These are phyloP conservation scores for Leccinum uliginosum DNA, from an alignment of 768 basidiomycete species.

Conservation along the genomic window DNA sequence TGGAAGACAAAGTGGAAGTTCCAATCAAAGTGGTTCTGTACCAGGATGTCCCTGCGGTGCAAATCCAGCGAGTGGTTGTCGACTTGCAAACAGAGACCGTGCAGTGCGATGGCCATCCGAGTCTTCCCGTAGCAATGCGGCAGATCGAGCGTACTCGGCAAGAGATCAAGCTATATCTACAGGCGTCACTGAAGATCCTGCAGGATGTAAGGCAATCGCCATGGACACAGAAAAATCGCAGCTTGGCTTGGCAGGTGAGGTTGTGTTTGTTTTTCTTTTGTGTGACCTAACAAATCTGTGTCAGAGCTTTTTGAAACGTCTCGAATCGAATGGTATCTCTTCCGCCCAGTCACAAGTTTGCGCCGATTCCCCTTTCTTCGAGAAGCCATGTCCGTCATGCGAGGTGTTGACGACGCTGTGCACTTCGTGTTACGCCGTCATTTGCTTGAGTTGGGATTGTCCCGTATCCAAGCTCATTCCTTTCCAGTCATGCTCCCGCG, in stretches of 20 bases:
- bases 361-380: background rate
- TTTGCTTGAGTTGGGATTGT: slow-evolving; percentile 18
- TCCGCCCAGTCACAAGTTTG: background rate
- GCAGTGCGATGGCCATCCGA: slow-evolving; percentile 9
- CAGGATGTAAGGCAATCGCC: too few species aligned
- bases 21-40: slow-evolving; percentile 15
- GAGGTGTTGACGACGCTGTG: slow-evolving; percentile 5
- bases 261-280: too few species aligned
- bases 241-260: too few species aligned
- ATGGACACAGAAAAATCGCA: too few species aligned
- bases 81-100: slow-evolving; percentile 15
- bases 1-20: too few species aligned
- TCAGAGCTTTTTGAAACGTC: slow-evolving; percentile 17
- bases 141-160: slow-evolving; percentile 8
- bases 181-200: too few species aligned
- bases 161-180: too few species aligned
- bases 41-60: slow-evolving; percentile 7
- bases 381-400: slow-evolving; percentile 14
- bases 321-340: slow-evolving; percentile 8
- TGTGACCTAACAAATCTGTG: too few species aligned
- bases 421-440: slow-evolving; percentile 7
- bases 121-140: slow-evolving; percentile 16
- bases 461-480: slow-evolving; percentile 12
- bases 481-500: slow-evolving; percentile 15
- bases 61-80: slow-evolving; percentile 12